Percentiles rank a stretch among this genome's conserved stretches.
phyloP scores from a whole-genome alignment of 129 eudicot species.

The sunflower (Helianthus annuus) region HanXRQr2.0-SUNRISE NC_035446.2:129545811-129546310 shows the following conservation, averaged over 20 bases:
- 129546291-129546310: conserved; percentile 20
- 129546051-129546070: background rate
- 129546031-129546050: background rate
- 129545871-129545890: no score
- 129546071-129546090: background rate
- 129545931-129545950: no score
- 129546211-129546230: background rate
- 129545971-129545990: no score
- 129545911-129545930: no score
- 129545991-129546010: no score
- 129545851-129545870: no score
- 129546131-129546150: background rate
- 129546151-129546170: conserved; percentile 3
- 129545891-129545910: no score
- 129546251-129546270: background rate
- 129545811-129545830: no score
- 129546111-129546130: conserved; percentile 8
- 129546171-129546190: conserved; percentile 8
- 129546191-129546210: background rate
- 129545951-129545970: no score
- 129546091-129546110: background rate
- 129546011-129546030: no score
- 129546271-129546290: background rate
- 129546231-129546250: background rate
- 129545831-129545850: no score